Base-by-base conservation (phyloP, 768 basidiomycete species). In the Coprinellus micaceus region DNA sequence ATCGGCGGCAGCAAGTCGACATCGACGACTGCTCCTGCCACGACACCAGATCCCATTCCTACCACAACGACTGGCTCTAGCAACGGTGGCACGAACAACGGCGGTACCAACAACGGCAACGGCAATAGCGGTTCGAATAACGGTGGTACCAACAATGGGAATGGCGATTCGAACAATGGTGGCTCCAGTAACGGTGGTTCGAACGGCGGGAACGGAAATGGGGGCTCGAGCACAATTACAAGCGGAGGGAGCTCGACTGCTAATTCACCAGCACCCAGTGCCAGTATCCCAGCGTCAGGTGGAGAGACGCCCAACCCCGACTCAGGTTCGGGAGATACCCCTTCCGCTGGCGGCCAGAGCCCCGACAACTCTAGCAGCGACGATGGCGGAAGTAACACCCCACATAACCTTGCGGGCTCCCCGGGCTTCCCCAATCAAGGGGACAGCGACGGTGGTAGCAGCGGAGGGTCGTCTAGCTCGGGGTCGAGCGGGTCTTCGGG, bases 171-270 rank as follows among this genome's bases (percentile, higher is more conserved):
- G n/a, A n/a, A n/a, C n/a, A n/a, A n/a, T n/a, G n/a, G n/a, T n/a
- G n/a, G n/a, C n/a, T n/a, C n/a, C n/a, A n/a, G n/a, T n/a, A n/a
- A n/a, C n/a, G 5, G 54, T 51, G 0, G 54, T 45, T 24, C 56
- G 44, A 63, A 56, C 44, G 58, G 63, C 0, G 57, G 47, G 17
- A 57, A 60, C 19, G 36, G 36, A 3, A 63, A 40, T 44, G 59
- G 59, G 11, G 54, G 45, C 39, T 9, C 19, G 53, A 36, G 58
- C 58, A 36, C 28, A 19, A 26, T 37, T 36, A 37, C n/a, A 36
- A 39, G 19, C 21, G 29, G 33, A 39, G 17, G 28, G 47, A 57
- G 51, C 47, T 50, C 52, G 4, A 56, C 54, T 15, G 52, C 57
- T 37, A 49, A 25, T 21, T 37, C n/a, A n/a, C n/a, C n/a, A n/a